phyloP scores from a whole-genome alignment of 441 rosid genomes.

The Melastoma candidum region DNA sequence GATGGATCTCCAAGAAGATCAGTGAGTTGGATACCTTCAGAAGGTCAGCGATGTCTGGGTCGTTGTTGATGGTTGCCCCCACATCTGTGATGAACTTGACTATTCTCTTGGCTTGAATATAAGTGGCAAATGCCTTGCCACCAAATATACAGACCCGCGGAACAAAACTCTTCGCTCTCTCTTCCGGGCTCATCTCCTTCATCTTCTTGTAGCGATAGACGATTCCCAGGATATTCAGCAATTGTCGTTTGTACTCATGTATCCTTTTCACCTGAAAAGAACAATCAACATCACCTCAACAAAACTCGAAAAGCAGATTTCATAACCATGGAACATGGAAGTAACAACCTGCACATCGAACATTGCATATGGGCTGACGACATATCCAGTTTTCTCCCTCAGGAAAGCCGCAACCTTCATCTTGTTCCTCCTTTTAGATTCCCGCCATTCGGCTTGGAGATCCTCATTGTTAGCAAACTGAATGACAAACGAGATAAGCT shows the following conservation, averaged over 20 bases:
- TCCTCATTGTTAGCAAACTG: slow-evolving; percentile 82
- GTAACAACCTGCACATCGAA: slow-evolving; percentile 77
- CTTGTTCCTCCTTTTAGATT: slow-evolving; percentile 73
- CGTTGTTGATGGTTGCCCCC: slow-evolving; percentile 76
- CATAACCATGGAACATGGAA: too few relatives aligned
- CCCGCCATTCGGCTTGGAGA: slow-evolving; percentile 72
- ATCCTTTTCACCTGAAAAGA: slow-evolving; percentile 83
- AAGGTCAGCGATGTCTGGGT: slow-evolving; percentile 83
- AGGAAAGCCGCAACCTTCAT: slow-evolving; percentile 65
- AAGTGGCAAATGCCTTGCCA: slow-evolving; percentile 93
- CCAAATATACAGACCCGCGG: slow-evolving; percentile 98
- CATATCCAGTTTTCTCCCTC: slow-evolving; percentile 78
- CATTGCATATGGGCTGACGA: slow-evolving; percentile 86
- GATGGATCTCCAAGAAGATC: slow-evolving; percentile 8
- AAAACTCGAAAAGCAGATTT: neutral
- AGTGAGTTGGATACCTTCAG: slow-evolving; percentile 50
- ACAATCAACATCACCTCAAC: neutral
- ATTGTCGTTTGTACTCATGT: slow-evolving; percentile 91
- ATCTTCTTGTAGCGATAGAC: slow-evolving; percentile 90
- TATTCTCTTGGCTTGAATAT: slow-evolving; percentile 93
- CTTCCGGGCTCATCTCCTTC: slow-evolving; percentile 79
- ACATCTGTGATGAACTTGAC: slow-evolving; percentile 92
- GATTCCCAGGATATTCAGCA: slow-evolving; percentile 79
- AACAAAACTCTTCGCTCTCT: slow-evolving; percentile 51
- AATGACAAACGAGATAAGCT: too few relatives aligned